Percentiles rank a stretch among this genome's conserved stretches.
These are phyloP conservation scores for Penicillium sclerotiorum DNA, from an alignment of 2,329 filamentous ascomycete species.

Conservation along the genomic window DNA sequence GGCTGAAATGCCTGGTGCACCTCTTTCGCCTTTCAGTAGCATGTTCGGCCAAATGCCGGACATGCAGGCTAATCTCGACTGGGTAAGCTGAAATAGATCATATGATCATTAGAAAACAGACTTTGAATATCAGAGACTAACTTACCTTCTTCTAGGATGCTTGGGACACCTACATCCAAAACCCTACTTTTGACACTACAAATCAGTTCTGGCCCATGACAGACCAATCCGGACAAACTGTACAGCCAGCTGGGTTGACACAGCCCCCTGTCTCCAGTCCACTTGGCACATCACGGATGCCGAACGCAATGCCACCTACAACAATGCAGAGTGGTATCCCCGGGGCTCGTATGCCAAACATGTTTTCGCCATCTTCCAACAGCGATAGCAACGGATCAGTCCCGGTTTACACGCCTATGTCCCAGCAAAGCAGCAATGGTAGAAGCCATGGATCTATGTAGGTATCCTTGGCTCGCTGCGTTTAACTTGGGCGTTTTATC, in stretches of 20 bases:
- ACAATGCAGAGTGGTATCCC: conserved; percentile 1
- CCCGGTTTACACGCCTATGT: conserved; percentile 19
- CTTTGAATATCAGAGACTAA: conserved; percentile 4
- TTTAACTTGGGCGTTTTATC: not conserved
- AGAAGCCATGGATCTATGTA: conserved; percentile 15
- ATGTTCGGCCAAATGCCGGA: conserved; percentile 60
- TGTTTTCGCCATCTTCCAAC: conserved; percentile 19
- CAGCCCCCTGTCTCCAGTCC: conserved; percentile 24
- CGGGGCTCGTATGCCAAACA: conserved; percentile 16
- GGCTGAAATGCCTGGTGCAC: conserved; percentile 44
- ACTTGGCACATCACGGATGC: conserved; percentile 24
- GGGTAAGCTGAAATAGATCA: too few relatives aligned
- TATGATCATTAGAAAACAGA: conserved; percentile 6
- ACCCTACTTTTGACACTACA: conserved; percentile 49
- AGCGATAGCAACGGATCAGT: conserved; percentile 18
- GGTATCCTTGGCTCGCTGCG: not conserved
- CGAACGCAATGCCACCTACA: conserved; percentile 5
- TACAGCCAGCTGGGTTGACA: conserved; percentile 18
- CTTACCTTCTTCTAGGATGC: conserved; percentile 54
- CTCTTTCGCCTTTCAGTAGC: conserved; percentile 55
- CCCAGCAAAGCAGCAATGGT: conserved; percentile 13
- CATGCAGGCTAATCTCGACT: conserved; percentile 61
- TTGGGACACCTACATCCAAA: conserved; percentile 71
- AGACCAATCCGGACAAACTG: conserved; percentile 34
- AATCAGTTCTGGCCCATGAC: conserved; percentile 43